A percentile compares a stretch with the other conserved stretches of the same genome.
Conservation (phyloP, 495 filamentous ascomycete species). For the Hypoxylon rickii region DNA sequence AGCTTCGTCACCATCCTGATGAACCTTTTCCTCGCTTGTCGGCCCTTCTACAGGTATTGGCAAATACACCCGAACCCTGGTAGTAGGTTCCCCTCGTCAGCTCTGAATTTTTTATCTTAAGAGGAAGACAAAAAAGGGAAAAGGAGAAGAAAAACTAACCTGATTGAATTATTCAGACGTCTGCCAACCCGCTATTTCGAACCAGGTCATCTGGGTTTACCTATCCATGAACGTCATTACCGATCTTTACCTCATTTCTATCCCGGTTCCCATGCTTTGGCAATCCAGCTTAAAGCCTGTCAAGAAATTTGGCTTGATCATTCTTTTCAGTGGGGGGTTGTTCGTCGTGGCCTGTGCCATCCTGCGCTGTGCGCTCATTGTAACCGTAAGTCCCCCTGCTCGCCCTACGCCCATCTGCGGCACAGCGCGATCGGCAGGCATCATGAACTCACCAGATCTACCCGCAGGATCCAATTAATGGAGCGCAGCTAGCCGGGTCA, state of each 20-base stretch:
- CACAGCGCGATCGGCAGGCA: background rate
- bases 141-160: background rate
- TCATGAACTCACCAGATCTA: slow-evolving; percentile 4
- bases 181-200: slow-evolving; percentile 55
- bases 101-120: no score
- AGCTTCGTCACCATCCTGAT: slow-evolving; percentile 57
- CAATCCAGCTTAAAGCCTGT: slow-evolving; percentile 46
- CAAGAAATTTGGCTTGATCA: slow-evolving; percentile 52
- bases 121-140: no score
- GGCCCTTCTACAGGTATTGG: slow-evolving; percentile 55
- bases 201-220: slow-evolving; percentile 47
- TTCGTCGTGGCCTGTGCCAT: slow-evolving; percentile 57
- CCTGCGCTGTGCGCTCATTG: slow-evolving; percentile 53
- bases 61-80: slow-evolving; percentile 59
- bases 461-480: slow-evolving; percentile 48
- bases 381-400: slow-evolving; percentile 41
- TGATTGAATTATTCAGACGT: slow-evolving; percentile 34
- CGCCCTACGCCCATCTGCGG: background rate
- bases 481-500: slow-evolving; percentile 51
- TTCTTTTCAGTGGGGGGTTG: slow-evolving; percentile 53
- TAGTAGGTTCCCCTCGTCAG: no score
- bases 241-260: slow-evolving; percentile 55
- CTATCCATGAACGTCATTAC: slow-evolving; percentile 51
- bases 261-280: slow-evolving; percentile 59
- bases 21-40: slow-evolving; percentile 58